These are phyloP conservation scores for Arabidopsis hybrid DNA, from an alignment of 441 rosid genomes.

Conservation along the genomic window DNA sequence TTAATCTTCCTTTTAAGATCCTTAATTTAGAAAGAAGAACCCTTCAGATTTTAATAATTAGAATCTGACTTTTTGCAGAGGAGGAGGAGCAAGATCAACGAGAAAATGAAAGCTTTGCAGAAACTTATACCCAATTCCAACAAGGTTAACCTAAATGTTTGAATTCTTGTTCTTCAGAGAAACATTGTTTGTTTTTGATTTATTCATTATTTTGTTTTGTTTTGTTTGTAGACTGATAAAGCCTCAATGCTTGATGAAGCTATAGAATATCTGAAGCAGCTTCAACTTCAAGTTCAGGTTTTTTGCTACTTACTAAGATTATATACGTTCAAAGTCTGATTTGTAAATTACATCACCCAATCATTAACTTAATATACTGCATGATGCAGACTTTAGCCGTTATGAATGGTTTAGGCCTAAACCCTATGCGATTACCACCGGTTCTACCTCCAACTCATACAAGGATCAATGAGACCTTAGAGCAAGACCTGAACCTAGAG, in stretches of 20 bases:
- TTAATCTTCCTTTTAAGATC: constrained; percentile 12
- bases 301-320: not conserved
- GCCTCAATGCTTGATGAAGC: constrained; percentile 94
- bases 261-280: constrained; percentile 83
- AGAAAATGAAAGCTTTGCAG: constrained; percentile 96
- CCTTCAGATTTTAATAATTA: not conserved
- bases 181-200: not conserved
- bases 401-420: constrained; percentile 42
- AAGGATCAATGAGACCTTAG: constrained; percentile 23
- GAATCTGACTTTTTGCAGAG: constrained; percentile 52
- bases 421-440: constrained; percentile 44
- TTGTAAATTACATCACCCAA: not conserved
- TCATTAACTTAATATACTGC: not conserved
- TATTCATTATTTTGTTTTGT: not conserved
- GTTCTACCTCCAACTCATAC: constrained; percentile 30
- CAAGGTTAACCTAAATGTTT: constrained; percentile 54
- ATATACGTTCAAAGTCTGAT: not conserved
- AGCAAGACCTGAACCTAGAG: constrained; percentile 33
- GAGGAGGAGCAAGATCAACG: constrained; percentile 93
- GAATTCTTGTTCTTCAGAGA: not conserved
- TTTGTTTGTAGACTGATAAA: constrained; percentile 64
- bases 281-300: constrained; percentile 91
- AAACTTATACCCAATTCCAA: constrained; percentile 90
- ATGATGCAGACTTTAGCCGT: constrained; percentile 38
- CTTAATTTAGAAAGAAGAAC: constrained; percentile 6